These are phyloP conservation scores for Tubosaeta sp. DNA, from an alignment of 768 basidiomycete species.

Conservation along the genomic window DNA sequence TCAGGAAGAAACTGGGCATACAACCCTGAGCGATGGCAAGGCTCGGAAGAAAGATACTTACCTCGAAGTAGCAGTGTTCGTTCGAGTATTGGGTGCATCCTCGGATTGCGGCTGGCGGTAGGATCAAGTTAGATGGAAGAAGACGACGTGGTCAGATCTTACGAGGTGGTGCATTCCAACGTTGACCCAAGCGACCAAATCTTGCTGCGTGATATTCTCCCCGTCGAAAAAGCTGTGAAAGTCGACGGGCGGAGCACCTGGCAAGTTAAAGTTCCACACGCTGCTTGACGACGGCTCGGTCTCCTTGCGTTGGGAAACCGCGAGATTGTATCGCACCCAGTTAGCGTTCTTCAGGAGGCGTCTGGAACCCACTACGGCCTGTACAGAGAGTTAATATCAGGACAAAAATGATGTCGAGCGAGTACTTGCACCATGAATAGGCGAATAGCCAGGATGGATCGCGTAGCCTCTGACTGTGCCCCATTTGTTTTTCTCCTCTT, in stretches of 20 bases:
- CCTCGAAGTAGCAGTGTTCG: conserved; percentile 53
- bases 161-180: conserved; percentile 65
- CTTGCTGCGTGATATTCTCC: conserved; percentile 60
- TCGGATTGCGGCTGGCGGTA: conserved; percentile 51
- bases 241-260: conserved; percentile 50
- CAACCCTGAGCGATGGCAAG: not conserved
- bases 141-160: conserved; percentile 1
- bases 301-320: conserved; percentile 59
- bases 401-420: not conserved
- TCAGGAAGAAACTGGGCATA: conserved; percentile 46
- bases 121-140: not conserved
- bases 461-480: conserved; percentile 55
- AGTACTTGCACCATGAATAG: conserved; percentile 43
- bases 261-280: conserved; percentile 63
- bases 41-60: conserved; percentile 18
- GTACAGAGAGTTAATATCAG: conserved; percentile 2
- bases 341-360: conserved; percentile 57
- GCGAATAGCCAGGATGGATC: conserved; percentile 55
- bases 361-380: conserved; percentile 59
- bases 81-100: conserved; percentile 59
- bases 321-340: conserved; percentile 62
- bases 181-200: conserved; percentile 65
- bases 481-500: conserved; percentile 52
- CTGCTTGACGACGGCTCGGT: conserved; percentile 54
- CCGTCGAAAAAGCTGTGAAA: conserved; percentile 63